phyloP scores from a whole-genome alignment of 2,329 filamentous ascomycete species.

The Pseudogymnoascus sp. region DNA sequence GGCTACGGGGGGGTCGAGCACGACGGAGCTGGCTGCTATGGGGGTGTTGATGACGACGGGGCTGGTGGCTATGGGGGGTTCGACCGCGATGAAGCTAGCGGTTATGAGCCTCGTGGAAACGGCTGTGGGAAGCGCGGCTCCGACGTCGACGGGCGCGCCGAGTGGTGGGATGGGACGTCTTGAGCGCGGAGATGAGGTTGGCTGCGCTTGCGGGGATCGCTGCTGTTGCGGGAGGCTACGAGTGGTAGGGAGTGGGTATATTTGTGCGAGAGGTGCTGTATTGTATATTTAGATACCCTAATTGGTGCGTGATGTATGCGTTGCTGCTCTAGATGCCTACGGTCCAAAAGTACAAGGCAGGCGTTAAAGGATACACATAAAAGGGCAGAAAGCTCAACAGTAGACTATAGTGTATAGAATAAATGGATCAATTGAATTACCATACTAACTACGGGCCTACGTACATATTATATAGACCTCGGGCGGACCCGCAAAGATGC shows the following conservation, averaged over 20 bases:
- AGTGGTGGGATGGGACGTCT: neutral
- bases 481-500: too few relatives aligned
- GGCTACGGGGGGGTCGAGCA: too few relatives aligned
- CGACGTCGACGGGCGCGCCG: neutral
- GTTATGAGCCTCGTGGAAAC: neutral
- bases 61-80: neutral
- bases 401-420: too few relatives aligned
- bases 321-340: neutral
- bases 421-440: too few relatives aligned
- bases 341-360: neutral
- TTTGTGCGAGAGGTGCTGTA: neutral
- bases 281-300: neutral
- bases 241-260: neutral
- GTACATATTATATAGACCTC: too few relatives aligned
- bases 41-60: neutral
- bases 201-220: neutral
- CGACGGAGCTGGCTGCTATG: neutral
- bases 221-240: neutral
- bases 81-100: neutral
- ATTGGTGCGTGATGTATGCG: neutral
- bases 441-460: too few relatives aligned
- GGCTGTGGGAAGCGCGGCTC: neutral
- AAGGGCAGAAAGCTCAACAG: neutral
- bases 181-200: neutral
- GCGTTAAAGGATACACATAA: neutral